Evolutionary conservation across 768 basidiomycete genomes (phyloP), one percentile per base, ranked within the genome.

Genomic region (Lactarius tabidus): DNA sequence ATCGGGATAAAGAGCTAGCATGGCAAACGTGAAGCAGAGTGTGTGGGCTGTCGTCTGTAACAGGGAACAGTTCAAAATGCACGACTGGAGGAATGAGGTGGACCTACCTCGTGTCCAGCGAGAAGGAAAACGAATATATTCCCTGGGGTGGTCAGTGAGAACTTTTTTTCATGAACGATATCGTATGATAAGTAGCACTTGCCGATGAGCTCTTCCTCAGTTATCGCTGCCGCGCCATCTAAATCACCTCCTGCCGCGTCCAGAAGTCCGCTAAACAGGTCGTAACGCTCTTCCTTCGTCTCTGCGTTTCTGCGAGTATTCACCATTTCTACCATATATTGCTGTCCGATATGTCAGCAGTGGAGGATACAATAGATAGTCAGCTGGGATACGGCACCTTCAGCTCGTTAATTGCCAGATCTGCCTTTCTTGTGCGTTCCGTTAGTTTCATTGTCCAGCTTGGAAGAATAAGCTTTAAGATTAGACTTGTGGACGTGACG

Each of bases 391-490:
- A 18, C 9, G 65, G 28, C 58, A 82, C 83, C 63, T 76, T 69
- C 15, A 84, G 57, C 70, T 84, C 83, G 9, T 76, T 71, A 55
- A 80, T 81, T 8, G 79, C 81, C 48, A 74, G 63, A 31, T 71
- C 70, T 9, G 76, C 68, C 28, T 69, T 72, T 35, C 77, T 71
- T 1, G 77, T 70, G 17, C 70, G 69, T 48, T 75, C 65, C 0
- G 80, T 79, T 35, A 79, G 55, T n/a, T 73, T 74, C 68, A 80
- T 74, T 6, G 75, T 75, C 76, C 78, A 78, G 6, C 73, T 70
- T 0, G 83, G 82, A 7, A 82, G 59, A 7, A 48, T 6, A 3
- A 82, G 57, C 58, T 78, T 79, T 43, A 77, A 9, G 43, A 77
- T 64, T 5, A 82, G 62, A 57, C 78, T 74, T 7, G 69, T 72